Evolutionary conservation across 805 yeast genomes (phyloP).

Genomic region (Metschnikowia peoriensis): DNA sequence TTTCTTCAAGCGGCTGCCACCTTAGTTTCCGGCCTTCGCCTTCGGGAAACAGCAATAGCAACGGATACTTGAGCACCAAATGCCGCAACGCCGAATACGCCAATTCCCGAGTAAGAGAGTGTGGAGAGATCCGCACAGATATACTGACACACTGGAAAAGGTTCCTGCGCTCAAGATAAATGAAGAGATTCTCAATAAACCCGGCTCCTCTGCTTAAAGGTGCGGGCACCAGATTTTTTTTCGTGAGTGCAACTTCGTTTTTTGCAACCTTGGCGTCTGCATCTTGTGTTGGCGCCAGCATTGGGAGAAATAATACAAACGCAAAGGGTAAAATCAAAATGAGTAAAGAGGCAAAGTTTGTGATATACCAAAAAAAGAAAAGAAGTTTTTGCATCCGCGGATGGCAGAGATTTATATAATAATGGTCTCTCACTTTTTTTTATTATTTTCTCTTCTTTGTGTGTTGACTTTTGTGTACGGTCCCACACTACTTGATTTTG

Average conservation of each 20-base stretch:
- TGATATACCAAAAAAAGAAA: not conserved
- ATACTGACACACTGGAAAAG: constrained; percentile 3
- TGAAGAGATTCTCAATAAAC: constrained; percentile 4
- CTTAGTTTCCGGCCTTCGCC: not conserved
- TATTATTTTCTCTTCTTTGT: no score
- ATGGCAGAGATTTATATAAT: not conserved
- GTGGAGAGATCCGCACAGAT: not conserved
- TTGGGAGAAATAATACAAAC: not conserved
- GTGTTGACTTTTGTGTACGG: not conserved
- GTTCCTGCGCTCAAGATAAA: constrained; percentile 4
- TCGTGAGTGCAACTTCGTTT: not conserved
- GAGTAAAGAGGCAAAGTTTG: not conserved
- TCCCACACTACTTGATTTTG: not conserved
- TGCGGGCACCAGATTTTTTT: not conserved
- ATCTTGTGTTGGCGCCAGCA: not conserved
- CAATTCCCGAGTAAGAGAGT: not conserved
- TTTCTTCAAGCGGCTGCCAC: constrained; percentile 4
- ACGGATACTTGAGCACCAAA: constrained; percentile 7
- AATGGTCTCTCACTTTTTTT: no score
- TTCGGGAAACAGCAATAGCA: not conserved
- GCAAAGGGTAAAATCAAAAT: not conserved
- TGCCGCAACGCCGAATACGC: constrained; percentile 4
- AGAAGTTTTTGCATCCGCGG: not conserved
- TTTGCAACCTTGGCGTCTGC: not conserved
- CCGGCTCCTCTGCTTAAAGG: not conserved